A percentile compares a stretch with the other conserved stretches of the same genome.
Evolutionary conservation across 345 rosid genomes (phyloP).

Genomic region (Arabidopsis suecica): DNA sequence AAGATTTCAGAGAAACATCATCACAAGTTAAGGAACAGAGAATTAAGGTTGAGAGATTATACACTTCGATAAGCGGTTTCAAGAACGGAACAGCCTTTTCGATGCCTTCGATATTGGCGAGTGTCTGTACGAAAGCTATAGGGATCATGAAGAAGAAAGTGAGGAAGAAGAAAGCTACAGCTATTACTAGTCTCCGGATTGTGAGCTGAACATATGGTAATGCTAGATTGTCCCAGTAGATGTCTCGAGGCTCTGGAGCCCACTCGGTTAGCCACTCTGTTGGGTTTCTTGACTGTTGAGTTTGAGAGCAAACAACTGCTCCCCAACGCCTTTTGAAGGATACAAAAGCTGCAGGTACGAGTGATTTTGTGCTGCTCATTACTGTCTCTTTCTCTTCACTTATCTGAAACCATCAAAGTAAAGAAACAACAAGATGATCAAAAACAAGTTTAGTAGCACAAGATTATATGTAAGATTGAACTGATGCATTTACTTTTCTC

Average conservation of each 20-base stretch:
- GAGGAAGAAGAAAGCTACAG: conserved; percentile 80
- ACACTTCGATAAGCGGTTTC: conserved; percentile 78
- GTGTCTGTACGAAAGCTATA: conserved; percentile 86
- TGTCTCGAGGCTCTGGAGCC: conserved; percentile 94
- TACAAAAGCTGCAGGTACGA: conserved; percentile 86
- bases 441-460: conserved; percentile 1
- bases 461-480: not conserved
- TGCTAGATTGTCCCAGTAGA: conserved; percentile 87
- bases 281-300: conserved; percentile 91
- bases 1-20: conserved; percentile 11
- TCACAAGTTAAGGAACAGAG: not conserved
- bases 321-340: conserved; percentile 94
- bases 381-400: conserved; percentile 63
- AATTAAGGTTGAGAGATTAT: conserved; percentile 10
- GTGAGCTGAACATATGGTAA: conserved; percentile 88
- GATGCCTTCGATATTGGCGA: conserved; percentile 90
- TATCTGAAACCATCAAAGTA: conserved; percentile 57
- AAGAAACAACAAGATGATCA: not conserved
- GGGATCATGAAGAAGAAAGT: conserved; percentile 98
- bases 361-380: conserved; percentile 52
- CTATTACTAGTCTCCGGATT: conserved; percentile 68
- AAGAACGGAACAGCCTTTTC: conserved; percentile 87
- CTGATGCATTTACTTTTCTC: conserved; percentile 50
- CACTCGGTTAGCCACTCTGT: conserved; percentile 91
- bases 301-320: conserved; percentile 91